phyloP scores from a whole-genome alignment of 441 rosid genomes.

The Jatropha podagrica region DNA sequence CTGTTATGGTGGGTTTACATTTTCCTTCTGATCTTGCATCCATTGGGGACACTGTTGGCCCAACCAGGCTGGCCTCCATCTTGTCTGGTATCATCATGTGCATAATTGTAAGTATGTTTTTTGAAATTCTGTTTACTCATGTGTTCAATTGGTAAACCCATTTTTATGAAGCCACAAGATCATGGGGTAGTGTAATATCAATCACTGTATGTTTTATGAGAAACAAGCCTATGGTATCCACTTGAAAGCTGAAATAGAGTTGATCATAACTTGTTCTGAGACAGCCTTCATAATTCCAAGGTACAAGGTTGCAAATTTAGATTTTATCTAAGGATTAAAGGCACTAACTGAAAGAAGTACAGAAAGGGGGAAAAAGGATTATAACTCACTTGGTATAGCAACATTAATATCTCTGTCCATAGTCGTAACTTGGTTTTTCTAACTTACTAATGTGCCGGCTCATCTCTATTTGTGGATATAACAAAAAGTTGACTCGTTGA shows the following conservation, averaged over 20 bases:
- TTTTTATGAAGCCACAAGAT: neutral
- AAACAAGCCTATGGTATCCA: neutral
- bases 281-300: neutral
- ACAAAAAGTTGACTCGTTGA: neutral
- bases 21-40: slow-evolving; percentile 20
- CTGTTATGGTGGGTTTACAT: slow-evolving; percentile 27
- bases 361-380: neutral
- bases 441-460: neutral
- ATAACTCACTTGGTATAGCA: neutral
- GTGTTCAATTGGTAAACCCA: neutral
- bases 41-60: slow-evolving; percentile 28
- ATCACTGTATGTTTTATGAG: neutral
- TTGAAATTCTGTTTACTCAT: neutral
- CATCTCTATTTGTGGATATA: neutral
- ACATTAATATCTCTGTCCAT: neutral
- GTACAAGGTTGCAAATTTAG: neutral
- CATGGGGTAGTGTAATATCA: neutral
- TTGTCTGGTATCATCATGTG: slow-evolving; percentile 59
- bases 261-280: neutral
- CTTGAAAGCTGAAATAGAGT: neutral
- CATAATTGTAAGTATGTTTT: slow-evolving; percentile 46
- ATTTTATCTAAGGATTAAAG: neutral
- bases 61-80: slow-evolving; percentile 40
- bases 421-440: neutral
- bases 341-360: neutral